Evolutionary conservation across 306 rosid genomes (phyloP), one percentile per base, ranked within the genome.

Genomic region (Erythrophleum fordii): DNA sequence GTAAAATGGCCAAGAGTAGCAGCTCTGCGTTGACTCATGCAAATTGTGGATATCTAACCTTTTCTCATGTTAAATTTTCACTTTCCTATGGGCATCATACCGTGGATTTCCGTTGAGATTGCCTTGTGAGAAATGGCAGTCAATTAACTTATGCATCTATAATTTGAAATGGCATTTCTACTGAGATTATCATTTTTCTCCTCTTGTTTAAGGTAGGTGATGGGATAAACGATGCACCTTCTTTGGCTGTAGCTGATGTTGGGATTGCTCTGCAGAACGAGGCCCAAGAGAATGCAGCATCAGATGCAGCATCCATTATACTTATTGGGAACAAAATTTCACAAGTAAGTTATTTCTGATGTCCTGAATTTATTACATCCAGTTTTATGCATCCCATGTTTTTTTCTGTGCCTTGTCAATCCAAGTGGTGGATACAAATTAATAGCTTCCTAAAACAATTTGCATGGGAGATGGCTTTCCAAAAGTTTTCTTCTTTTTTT

Each of bases 181-280:
- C 82, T 80, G 65, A 86, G 66, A 56, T 13, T 14, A 39, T 46
- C 55, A 17, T 25, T 82, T 82, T 73, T 76, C 46, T 78, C n/a
- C 29, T 64, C 46, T 78, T 58, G n/a, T 65, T 6, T 18, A 80
- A 95, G 99, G 97, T 95, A 56, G 99, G 99, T 61, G 99, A 93
- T 86, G 98, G 99, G 76, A 95, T 95, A 84, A 95, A 95, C 79
- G 99, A 95, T 79, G 99, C 99, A 72, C 99, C 99, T 53, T 93
- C 98, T 72, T 88, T 95, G 89, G 98, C 97, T 73, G 89, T 89
- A 49, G 96, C 99, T 25, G 97, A 95, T 79, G 99, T 95, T 53
- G 99, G 99, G 80, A 93, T 95, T 60, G 99, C 98, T 76, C 82
- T 95, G 82, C 96, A 88, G 86, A 88, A 88, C 76, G 98, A 91